These are phyloP conservation scores for Oxytropis ochrocephala DNA, from an alignment of 306 rosid species.

Conservation along the genomic window DNA sequence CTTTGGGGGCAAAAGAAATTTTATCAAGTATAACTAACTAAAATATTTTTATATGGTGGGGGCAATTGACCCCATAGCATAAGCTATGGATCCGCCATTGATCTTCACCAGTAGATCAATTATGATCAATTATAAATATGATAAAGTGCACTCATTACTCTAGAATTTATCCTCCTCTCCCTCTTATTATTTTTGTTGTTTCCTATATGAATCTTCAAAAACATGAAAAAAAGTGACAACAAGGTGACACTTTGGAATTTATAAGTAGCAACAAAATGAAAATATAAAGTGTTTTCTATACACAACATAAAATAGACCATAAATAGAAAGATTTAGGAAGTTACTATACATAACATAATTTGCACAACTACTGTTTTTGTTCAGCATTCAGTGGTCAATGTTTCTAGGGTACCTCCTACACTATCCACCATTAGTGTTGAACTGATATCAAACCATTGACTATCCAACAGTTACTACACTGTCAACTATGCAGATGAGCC, in stretches of 20 bases:
- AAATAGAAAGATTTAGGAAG: background rate
- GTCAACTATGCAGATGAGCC: background rate
- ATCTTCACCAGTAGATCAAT: no score
- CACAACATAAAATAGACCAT: background rate
- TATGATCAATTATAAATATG: background rate
- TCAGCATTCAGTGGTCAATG: background rate
- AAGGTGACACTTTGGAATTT: background rate
- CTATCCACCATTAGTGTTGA: background rate
- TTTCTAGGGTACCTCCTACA: background rate
- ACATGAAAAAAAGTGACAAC: background rate
- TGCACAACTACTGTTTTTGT: background rate
- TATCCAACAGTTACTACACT: background rate
- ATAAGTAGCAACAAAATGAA: background rate
- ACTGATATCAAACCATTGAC: background rate
- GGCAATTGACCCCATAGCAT: no score
- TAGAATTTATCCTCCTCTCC: background rate
- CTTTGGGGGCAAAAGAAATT: no score
- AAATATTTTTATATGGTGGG: no score
- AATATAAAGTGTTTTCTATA: background rate
- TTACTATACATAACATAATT: background rate
- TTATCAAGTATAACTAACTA: no score
- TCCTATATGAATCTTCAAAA: background rate
- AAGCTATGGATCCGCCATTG: no score
- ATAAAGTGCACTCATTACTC: background rate
- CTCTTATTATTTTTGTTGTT: background rate